phyloP scores from a whole-genome alignment of 257 asterid species.

The Agastache rugosa region DNA sequence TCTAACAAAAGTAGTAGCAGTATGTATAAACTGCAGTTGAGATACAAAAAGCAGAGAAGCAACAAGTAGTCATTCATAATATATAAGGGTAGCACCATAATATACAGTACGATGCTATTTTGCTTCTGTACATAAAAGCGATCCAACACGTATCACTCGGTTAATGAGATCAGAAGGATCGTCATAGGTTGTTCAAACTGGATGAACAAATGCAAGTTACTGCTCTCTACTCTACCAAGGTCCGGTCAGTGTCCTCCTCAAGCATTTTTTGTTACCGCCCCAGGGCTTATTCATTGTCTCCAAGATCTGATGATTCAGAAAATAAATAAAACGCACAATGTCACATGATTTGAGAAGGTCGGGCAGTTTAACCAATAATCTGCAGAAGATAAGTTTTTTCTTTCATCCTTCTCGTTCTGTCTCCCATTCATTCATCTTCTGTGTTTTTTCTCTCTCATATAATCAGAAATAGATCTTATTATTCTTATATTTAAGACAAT shows the following conservation, averaged over 20 bases:
- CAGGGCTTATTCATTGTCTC: slow-evolving; percentile 57
- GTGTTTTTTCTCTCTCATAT: background rate
- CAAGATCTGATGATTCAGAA: slow-evolving; percentile 46
- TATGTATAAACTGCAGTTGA: slow-evolving; percentile 15
- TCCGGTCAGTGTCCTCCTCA: slow-evolving; percentile 86
- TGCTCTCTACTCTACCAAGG: slow-evolving; percentile 63
- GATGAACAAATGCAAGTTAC: slow-evolving; percentile 29
- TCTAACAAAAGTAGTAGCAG: slow-evolving; percentile 13
- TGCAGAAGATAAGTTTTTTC: background rate
- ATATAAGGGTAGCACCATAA: slow-evolving; percentile 32
- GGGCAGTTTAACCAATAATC: slow-evolving; percentile 1
- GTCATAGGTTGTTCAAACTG: slow-evolving; percentile 28
- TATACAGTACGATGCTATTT: slow-evolving; percentile 39
- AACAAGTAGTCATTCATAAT: slow-evolving; percentile 26
- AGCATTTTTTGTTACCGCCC: slow-evolving; percentile 62
- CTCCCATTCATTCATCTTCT: background rate
- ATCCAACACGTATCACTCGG: slow-evolving; percentile 6
- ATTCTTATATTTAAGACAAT: background rate
- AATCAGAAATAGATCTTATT: background rate
- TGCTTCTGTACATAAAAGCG: slow-evolving; percentile 42
- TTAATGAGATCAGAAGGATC: slow-evolving; percentile 36
- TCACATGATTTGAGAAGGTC: background rate
- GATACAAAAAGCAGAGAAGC: slow-evolving; percentile 31
- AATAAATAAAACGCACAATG: background rate
- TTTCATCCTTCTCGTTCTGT: background rate